Evolutionary conservation across 208 protist species (phyloP).

Genomic region (Acanthamoeba sp.): DNA sequence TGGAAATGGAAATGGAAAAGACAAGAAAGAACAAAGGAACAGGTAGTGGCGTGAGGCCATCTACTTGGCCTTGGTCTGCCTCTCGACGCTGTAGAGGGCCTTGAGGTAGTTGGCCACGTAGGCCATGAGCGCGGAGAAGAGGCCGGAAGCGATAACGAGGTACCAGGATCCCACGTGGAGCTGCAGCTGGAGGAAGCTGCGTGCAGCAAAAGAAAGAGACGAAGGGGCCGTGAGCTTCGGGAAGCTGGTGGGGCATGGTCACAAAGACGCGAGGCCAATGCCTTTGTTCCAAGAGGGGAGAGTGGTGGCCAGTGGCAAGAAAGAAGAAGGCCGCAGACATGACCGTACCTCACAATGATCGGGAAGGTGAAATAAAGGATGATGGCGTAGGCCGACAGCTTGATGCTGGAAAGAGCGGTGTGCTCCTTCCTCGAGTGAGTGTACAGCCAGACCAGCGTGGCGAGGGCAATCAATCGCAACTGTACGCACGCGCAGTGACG

Average conservation of each 20-base stretch:
- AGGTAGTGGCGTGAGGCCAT: neutral
- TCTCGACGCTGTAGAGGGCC: neutral
- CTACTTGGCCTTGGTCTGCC: conserved; percentile 9
- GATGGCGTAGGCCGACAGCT: conserved; percentile 38
- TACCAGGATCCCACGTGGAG: conserved; percentile 38
- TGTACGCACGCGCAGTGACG: too few relatives aligned
- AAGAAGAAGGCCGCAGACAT: neutral
- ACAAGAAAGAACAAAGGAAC: too few relatives aligned
- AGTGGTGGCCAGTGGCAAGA: neutral
- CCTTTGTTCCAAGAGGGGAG: neutral
- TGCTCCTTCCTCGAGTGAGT: conserved; percentile 26
- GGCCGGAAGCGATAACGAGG: conserved; percentile 5
- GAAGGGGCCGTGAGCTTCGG: neutral
- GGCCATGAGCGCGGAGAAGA: conserved; percentile 18
- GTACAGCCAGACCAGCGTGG: conserved; percentile 59
- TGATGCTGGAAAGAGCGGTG: neutral
- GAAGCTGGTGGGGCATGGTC: too few relatives aligned
- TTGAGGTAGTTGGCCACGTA: neutral
- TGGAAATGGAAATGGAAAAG: neutral
- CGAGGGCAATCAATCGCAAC: conserved; percentile 40
- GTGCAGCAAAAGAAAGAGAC: neutral
- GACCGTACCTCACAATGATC: neutral
- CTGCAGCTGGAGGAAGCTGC: conserved; percentile 17
- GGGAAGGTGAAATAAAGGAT: conserved; percentile 1
- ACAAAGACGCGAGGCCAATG: neutral